Percentiles rank a stretch among this genome's conserved stretches.
These are phyloP conservation scores for Takakia lepidozioides DNA, from an alignment of 225 moss, liverwort and hornwort genomes.

Conservation along the genomic window DNA sequence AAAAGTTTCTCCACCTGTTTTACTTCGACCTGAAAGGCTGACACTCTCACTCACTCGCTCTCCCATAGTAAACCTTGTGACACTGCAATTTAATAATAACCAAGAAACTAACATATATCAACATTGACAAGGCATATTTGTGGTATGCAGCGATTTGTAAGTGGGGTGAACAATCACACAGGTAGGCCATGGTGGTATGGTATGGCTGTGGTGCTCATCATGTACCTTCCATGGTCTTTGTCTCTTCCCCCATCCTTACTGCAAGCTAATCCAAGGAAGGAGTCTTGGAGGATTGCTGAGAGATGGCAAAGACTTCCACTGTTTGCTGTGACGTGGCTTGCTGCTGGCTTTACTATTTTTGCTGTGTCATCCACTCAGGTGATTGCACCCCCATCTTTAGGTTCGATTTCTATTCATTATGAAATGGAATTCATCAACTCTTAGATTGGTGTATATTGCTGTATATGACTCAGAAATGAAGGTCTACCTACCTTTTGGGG, in stretches of 20 bases:
- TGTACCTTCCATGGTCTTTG: slow-evolving; percentile 74
- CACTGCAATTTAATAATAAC: too few relatives aligned
- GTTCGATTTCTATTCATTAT: too few relatives aligned
- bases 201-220: slow-evolving; percentile 35
- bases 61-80: too few relatives aligned
- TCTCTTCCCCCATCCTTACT: slow-evolving; percentile 39
- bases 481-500: too few relatives aligned
- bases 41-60: too few relatives aligned
- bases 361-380: slow-evolving; percentile 59
- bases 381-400: slow-evolving; percentile 2
- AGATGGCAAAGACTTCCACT: slow-evolving; percentile 32
- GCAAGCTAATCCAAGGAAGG: slow-evolving; percentile 30
- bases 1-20: too few relatives aligned
- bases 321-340: slow-evolving; percentile 54
- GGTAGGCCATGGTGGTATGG: slow-evolving; percentile 69
- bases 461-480: too few relatives aligned
- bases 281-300: slow-evolving; percentile 18
- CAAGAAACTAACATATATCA: too few relatives aligned
- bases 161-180: slow-evolving; percentile 41
- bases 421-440: too few relatives aligned
- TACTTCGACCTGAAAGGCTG: too few relatives aligned
- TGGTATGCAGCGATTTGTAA: slow-evolving; percentile 32
- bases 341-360: slow-evolving; percentile 38
- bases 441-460: too few relatives aligned
- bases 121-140: not conserved